Evolutionary conservation across 2,329 filamentous ascomycete species (phyloP).

Genomic region (Erysiphe pulchra): DNA sequence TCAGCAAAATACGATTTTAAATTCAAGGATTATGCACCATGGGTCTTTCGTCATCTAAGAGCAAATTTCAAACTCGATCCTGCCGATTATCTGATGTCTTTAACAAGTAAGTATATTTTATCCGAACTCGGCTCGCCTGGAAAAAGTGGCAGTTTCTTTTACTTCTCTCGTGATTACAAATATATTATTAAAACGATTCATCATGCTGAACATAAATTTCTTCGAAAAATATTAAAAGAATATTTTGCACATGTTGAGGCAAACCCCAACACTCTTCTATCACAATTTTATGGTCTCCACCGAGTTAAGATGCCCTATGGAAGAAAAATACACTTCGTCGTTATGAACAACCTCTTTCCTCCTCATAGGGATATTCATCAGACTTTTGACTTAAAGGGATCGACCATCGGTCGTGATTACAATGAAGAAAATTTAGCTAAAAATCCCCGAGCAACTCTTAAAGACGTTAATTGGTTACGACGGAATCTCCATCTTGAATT

Average conservation of each 20-base stretch:
- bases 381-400: conserved; percentile 92
- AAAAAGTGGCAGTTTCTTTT: conserved; percentile 98
- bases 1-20: conserved; percentile 99
- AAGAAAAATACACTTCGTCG: conserved; percentile 95
- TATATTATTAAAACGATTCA: conserved; percentile 99
- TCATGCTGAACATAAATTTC: conserved; percentile 73
- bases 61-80: conserved; percentile 76
- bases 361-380: conserved; percentile 92
- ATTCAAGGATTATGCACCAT: conserved; percentile 99
- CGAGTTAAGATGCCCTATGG: conserved; percentile 96
- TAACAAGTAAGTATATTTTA: conserved; percentile 95
- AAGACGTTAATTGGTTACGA: conserved; percentile 90
- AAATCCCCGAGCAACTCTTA: conserved; percentile 80
- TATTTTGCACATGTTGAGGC: conserved; percentile 83
- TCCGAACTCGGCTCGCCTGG: conserved; percentile 91
- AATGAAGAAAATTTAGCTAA: conserved; percentile 64
- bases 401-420: conserved; percentile 79
- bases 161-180: conserved; percentile 97
- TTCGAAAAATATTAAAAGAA: conserved; percentile 61
- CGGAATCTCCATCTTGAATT: conserved; percentile 67
- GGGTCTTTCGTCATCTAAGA: conserved; percentile 88
- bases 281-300: conserved; percentile 92
- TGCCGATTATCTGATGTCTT: conserved; percentile 90
- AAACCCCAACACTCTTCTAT: conserved; percentile 90
- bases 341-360: conserved; percentile 99